Conservation (phyloP, 805 yeast genomes). For the Saturnispora besseyi region DNA sequence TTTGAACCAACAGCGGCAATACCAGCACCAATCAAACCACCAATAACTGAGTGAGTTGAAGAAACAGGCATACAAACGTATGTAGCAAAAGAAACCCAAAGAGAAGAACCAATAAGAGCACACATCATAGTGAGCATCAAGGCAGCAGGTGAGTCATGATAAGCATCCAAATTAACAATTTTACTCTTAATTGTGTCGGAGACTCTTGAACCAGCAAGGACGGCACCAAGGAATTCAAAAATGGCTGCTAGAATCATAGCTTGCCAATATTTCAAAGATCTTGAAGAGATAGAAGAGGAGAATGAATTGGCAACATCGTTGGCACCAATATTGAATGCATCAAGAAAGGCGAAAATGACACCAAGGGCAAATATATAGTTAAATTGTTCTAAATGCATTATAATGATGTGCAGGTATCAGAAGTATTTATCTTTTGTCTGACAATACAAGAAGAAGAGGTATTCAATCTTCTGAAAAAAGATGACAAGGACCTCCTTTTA, state of each 20-base stretch:
- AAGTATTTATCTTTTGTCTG: no score
- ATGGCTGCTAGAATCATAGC: slow-evolving; percentile 65
- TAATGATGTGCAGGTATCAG: no score
- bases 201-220: slow-evolving; percentile 64
- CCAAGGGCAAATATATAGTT: slow-evolving; percentile 65
- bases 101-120: slow-evolving; percentile 65
- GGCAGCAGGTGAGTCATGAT: slow-evolving; percentile 52
- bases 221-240: slow-evolving; percentile 70
- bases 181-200: slow-evolving; percentile 62
- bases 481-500: no score
- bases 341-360: slow-evolving; percentile 63
- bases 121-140: slow-evolving; percentile 67
- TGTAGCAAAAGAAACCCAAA: slow-evolving; percentile 64
- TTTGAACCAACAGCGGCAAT: slow-evolving; percentile 61
- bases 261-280: slow-evolving; percentile 63
- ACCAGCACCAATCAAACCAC: slow-evolving; percentile 67
- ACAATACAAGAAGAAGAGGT: no score
- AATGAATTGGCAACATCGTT: slow-evolving; percentile 77
- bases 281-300: slow-evolving; percentile 64
- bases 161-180: slow-evolving; percentile 45
- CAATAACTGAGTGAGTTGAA: slow-evolving; percentile 72
- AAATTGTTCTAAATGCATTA: slow-evolving; percentile 36
- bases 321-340: slow-evolving; percentile 76
- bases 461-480: no score
- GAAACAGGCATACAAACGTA: slow-evolving; percentile 68